Evolutionary conservation across 495 filamentous ascomycete genomes (phyloP).

Genomic region (Evansstolkia leycettana): DNA sequence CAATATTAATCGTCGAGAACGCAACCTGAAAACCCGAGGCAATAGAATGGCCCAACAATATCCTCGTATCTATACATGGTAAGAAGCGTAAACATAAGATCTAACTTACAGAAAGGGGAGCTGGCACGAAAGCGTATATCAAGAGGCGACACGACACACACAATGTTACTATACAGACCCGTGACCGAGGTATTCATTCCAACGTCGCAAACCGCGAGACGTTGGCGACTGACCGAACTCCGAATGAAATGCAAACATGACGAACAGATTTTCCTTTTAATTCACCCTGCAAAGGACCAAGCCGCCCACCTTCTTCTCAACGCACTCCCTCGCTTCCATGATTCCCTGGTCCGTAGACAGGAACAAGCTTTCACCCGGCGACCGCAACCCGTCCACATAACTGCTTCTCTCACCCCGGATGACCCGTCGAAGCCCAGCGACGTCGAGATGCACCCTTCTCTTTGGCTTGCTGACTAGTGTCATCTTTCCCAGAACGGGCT

Average conservation of each 20-base stretch:
- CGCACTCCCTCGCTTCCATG: conserved; percentile 75
- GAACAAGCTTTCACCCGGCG: conserved; percentile 75
- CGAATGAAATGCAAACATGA: conserved; percentile 29
- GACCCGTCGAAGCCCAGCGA: conserved; percentile 46
- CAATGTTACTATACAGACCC: conserved; percentile 26
- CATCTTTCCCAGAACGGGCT: conserved; percentile 68
- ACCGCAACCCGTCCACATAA: conserved; percentile 57
- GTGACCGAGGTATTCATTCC: conserved; percentile 23
- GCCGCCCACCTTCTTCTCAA: conserved; percentile 76
- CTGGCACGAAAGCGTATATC: not conserved
- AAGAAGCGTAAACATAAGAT: not conserved
- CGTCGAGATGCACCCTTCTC: conserved; percentile 52
- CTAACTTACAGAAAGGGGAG: conserved; percentile 3
- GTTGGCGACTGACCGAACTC: conserved; percentile 33
- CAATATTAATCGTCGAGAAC: too few relatives aligned
- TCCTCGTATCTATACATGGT: conserved; percentile 1
- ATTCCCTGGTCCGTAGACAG: conserved; percentile 68
- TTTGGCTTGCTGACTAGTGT: conserved; percentile 64
- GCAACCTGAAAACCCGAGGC: not conserved
- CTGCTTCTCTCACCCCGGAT: conserved; percentile 51
- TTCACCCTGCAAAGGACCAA: conserved; percentile 64
- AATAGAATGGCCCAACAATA: too few relatives aligned
- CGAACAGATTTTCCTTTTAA: conserved; percentile 15
- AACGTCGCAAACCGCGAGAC: conserved; percentile 25
- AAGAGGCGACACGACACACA: too few relatives aligned